These are phyloP conservation scores for Botrytis pseudocinerea DNA, from an alignment of 2,329 filamentous ascomycete genomes.

Conservation along the genomic window DNA sequence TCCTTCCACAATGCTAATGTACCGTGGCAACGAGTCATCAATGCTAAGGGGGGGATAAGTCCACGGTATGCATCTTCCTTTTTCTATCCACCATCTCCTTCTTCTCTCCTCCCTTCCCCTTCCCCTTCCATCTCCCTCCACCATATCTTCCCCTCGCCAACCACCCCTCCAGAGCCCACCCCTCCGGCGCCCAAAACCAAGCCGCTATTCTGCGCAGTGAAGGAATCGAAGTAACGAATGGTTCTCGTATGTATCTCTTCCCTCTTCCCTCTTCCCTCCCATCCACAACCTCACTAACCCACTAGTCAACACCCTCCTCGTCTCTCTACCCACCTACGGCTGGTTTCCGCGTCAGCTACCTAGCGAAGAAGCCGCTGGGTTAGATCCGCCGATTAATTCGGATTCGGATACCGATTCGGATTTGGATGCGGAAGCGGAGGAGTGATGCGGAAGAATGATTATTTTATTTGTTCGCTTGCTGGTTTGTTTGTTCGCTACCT, in stretches of 20 bases:
- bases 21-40: conserved; percentile 94
- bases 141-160: neutral
- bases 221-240: conserved; percentile 41
- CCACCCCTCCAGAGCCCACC: conserved; percentile 35
- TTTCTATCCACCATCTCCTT: neutral
- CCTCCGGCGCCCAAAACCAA: conserved; percentile 42
- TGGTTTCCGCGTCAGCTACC: conserved; percentile 46
- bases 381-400: conserved; percentile 29
- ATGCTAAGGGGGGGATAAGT: conserved; percentile 81
- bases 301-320: conserved; percentile 41
- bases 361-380: conserved; percentile 35
- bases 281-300: neutral
- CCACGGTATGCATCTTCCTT: conserved; percentile 60
- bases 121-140: too few relatives aligned
- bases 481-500: too few relatives aligned
- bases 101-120: neutral
- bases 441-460: neutral
- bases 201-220: conserved; percentile 42
- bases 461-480: too few relatives aligned
- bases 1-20: conserved; percentile 70
- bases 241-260: conserved; percentile 16
- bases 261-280: neutral
- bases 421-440: too few relatives aligned
- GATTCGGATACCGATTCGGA: conserved; percentile 29
- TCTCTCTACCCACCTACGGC: conserved; percentile 42